Base-by-base conservation (phyloP, 164 flowering plant species). In the Brasenia schreberi region DNA sequence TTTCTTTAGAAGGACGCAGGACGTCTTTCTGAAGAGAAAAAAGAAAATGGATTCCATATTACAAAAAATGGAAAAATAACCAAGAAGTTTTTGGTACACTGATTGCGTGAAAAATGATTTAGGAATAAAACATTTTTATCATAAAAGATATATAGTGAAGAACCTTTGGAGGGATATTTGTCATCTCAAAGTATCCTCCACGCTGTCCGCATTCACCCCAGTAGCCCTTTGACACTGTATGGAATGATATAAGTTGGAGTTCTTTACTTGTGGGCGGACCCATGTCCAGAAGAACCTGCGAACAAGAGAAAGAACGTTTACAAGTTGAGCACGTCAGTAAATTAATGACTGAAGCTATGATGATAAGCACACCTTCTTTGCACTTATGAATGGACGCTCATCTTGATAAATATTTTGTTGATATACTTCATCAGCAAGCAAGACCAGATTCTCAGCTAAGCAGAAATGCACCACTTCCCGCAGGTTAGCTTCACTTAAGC, bases 201-300 rank as follows among this genome's bases (percentile, higher is more conserved):
- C 96, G 85, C 71, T 94, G 99, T 64, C 99, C 99, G 73, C 97
- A 91, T 80, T 94, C 99, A 64, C 99, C 99, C 86, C 88, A 91
- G 66, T 84, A 89, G 62, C 99, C 99, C 80, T 94, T 94, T 18
- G 99, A 94, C 16, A 94, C 97, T 2, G 94, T 86, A 85, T 94
- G 99, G 79, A 84, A 94, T 39, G 97, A 91, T 56, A 94, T 87
- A 61, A 94, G 99, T 80, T 91, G 92, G 64, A 94, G 72, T 72
- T 83, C 96, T 76, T 78, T 85, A 87, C 96, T 94, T 2, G 81
- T 65, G n/a, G 96, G 96, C 65, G 77, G 80, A 10, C 96, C 96
- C 99, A 94, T 89, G 72, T 84, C 96, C 85, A 89, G 62, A 77
- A 94, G 69, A 68, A 86, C 86, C 99, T 94, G 72, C 67, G 62